Evolutionary conservation across 768 basidiomycete species (phyloP).

Genomic region (Wakefieldia striispora): DNA sequence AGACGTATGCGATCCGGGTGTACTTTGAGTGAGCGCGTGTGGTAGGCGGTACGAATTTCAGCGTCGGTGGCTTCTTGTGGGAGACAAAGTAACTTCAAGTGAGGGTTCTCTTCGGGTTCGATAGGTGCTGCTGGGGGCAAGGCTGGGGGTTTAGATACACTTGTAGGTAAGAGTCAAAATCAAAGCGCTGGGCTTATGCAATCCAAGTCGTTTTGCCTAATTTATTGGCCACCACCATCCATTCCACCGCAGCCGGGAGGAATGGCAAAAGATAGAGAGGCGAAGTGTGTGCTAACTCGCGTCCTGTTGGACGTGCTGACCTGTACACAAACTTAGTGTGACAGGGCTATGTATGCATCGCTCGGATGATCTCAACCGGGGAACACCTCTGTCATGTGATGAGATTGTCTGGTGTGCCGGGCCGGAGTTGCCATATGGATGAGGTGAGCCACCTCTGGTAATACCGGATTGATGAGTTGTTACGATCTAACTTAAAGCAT

Average conservation of each 20-base stretch:
- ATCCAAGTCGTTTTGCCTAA: conserved; percentile 7
- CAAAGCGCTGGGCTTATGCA: conserved; percentile 5
- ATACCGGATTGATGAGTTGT: too few species aligned
- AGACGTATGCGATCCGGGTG: conserved; percentile 78
- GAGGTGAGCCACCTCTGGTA: too few species aligned
- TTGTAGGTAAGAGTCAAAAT: not conserved
- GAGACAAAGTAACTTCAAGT: conserved; percentile 67
- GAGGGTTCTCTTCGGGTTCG: conserved; percentile 68
- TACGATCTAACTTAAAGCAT: too few species aligned
- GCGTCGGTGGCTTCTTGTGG: conserved; percentile 66
- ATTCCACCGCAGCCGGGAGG: not conserved
- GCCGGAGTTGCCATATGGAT: too few species aligned
- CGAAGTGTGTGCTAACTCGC: conserved; percentile 38
- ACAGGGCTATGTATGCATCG: conserved; percentile 79
- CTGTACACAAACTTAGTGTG: too few species aligned
- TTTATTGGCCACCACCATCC: not conserved
- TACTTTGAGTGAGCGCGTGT: conserved; percentile 77
- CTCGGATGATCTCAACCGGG: conserved; percentile 88
- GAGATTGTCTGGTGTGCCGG: too few species aligned
- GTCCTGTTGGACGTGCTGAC: not conserved
- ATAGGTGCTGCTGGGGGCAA: conserved; percentile 28
- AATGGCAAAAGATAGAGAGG: conserved; percentile 65
- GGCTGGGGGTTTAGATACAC: not conserved
- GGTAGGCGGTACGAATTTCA: conserved; percentile 78
- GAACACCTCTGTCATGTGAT: too few species aligned